These are phyloP conservation scores for Elsinoe ampelina DNA, from an alignment of 2,329 filamentous ascomycete species.

Conservation along the genomic window DNA sequence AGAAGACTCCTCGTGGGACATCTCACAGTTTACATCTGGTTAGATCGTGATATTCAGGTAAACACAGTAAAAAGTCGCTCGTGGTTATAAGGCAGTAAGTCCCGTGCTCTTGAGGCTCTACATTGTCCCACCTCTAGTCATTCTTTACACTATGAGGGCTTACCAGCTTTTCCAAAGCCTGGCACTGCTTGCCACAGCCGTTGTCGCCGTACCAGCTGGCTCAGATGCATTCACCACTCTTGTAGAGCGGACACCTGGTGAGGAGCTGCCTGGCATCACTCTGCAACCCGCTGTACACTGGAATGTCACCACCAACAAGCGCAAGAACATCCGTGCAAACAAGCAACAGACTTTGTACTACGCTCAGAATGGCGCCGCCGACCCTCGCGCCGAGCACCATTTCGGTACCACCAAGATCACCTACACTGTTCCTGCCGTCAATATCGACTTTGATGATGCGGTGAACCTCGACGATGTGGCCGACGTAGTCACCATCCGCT, in stretches of 20 bases:
- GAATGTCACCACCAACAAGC: neutral
- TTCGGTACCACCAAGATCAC: constrained; percentile 1
- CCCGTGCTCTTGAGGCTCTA: neutral
- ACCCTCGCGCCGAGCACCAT: constrained; percentile 3
- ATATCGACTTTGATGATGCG: constrained; percentile 2
- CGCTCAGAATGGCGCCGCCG: neutral
- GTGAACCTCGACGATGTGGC: neutral
- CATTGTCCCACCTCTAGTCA: neutral
- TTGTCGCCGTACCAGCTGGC: neutral
- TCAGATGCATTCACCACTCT: neutral
- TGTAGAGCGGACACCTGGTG: constrained; percentile 11
- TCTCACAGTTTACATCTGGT: too few species aligned
- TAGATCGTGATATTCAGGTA: too few species aligned
- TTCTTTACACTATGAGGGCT: neutral
- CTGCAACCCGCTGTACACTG: constrained; percentile 16
- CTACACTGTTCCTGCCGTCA: constrained; percentile 7
- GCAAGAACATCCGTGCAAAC: neutral
- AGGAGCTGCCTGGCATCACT: constrained; percentile 5
- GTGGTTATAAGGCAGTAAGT: neutral
- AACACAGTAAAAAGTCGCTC: too few species aligned
- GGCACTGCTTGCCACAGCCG: neutral
- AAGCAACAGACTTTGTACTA: constrained; percentile 7
- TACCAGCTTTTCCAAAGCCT: neutral
- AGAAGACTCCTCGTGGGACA: too few species aligned
- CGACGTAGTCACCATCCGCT: neutral